Percentiles rank a stretch among this genome's conserved stretches.
Conservation (phyloP, 106 monocot genomes). For the Ottelia alismoides region DNA sequence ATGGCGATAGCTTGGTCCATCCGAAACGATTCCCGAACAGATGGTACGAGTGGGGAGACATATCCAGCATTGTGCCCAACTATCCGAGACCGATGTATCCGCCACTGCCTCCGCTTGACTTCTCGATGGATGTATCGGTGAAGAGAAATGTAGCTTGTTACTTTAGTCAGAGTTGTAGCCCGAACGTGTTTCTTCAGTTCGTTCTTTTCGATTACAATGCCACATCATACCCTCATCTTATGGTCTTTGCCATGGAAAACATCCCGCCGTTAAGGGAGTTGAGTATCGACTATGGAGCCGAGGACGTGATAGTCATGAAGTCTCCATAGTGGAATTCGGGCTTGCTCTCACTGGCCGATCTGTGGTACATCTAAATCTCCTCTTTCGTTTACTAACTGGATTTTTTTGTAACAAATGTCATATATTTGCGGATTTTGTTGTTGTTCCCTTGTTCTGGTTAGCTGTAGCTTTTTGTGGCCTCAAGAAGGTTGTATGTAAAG, state of each 20-base stretch:
- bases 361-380: no score
- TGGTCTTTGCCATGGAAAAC: constrained; percentile 83
- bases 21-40: constrained; percentile 46
- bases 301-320: no score
- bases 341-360: no score
- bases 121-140: constrained; percentile 71
- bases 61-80: constrained; percentile 48
- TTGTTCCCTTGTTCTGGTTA: no score
- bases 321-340: no score
- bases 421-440: no score
- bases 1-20: constrained; percentile 41
- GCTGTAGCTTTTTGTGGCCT: no score
- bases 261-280: constrained; percentile 89
- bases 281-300: constrained; percentile 80
- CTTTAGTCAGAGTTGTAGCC: constrained; percentile 67
- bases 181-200: constrained; percentile 81
- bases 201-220: constrained; percentile 68
- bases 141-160: constrained; percentile 77
- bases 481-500: no score
- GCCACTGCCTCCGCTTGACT: constrained; percentile 27
- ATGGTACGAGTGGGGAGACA: constrained; percentile 86
- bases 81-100: constrained; percentile 25
- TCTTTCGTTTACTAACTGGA: no score
- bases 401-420: no score
- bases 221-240: constrained; percentile 52